Base-by-base conservation (phyloP, 2,329 filamentous ascomycete genomes). In the Knoxdaviesia proteae region DNA sequence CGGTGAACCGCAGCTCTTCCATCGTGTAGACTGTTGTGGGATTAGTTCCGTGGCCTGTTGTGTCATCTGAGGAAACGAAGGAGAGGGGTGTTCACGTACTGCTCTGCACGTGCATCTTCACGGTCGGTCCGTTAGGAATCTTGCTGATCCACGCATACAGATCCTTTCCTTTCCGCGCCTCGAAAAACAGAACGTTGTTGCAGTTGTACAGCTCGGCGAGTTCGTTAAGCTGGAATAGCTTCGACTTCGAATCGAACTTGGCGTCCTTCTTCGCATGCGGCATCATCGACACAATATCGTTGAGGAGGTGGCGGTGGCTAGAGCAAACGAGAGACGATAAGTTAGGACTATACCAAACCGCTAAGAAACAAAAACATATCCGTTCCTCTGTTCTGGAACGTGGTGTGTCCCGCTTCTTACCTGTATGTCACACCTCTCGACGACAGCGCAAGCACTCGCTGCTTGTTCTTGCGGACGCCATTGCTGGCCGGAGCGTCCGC, bases 201-300 rank as follows among this genome's bases (percentile, higher is more conserved):
- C 84, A 92, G 57, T 90, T 92, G 67, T 92, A 90, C 32, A 94
- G 52, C 54, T 80, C 74, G 45, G 68, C 67, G 37, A 74, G 63
- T 55, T 87, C 83, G 62, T 90, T 90, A 42, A 93, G 72, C 56
- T 81, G 67, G 69, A 76, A 71, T 51, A 86, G 70, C 65, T 90
- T 86, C 35, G 83, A 87, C 64, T 96, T 96, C 42, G 84, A 90
- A 60, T 98, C 90, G 50, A 94, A 83, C 62, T 98, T 98, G 52
- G 82, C 84, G 58, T 98, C 90, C 64, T 93, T 94, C 55, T 84
- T 77, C 50, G 79, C 78, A 59, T 98, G 90, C 3, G 90, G 90
- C 49, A 98, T 77, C 60, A 98, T 77, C 32, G 80, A 71, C 45
- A 84, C 76, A 40, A 98, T 69, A 55, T 98, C 90, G 54, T 87